Evolutionary conservation across 2,329 filamentous ascomycete genomes (phyloP), one percentile per base, ranked within the genome.

Genomic region (Ophiocordyceps camponoti-floridani): DNA sequence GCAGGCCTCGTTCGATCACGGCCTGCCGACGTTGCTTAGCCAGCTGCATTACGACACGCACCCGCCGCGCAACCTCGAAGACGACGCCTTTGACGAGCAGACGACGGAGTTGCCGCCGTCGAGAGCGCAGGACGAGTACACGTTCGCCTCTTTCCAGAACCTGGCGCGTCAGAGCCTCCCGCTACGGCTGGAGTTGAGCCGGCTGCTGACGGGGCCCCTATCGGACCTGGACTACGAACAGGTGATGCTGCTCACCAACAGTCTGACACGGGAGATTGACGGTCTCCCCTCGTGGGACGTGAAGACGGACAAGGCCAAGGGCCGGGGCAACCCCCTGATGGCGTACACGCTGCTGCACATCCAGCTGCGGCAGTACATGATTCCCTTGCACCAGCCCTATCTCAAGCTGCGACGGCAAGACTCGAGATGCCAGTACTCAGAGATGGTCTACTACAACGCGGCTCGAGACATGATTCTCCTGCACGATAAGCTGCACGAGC

Each of bases 381-480:
- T 78, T 48, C 72, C 73, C 1, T 62, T 79, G 7, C 73, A 77
- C 52, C 72, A 77, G 48, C 72, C 73, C 1, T 78, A 73, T 54
- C 63, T 79, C 28, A 75, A 74, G 52, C 65, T 76, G 44, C 69
- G 73, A 50, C 72, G 72, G 58, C 64, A 67, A 48, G 74, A 76
- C 56, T 73, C 73, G 46, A 74, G 74, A 50, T 77, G 76, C 53
- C 74, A 77, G 51, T 73, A 74, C 52, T 76, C 74, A 1, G 74
- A 78, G 50, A 73, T 76, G 47, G 70, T 77, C 42, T 78, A 77
- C 62, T 77, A 77, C 58, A 77, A 74, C 45, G 72, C 73, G 1
- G 73, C 74, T 1, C 66, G 74, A 31, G 74, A 78, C 49, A 73
- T 78, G 51, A 72, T 78, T 1, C 61, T 77, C n/a, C 64, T 78